phyloP scores from a whole-genome alignment of 345 rosid species.

The Zanthoxylum bungeanum region DNA sequence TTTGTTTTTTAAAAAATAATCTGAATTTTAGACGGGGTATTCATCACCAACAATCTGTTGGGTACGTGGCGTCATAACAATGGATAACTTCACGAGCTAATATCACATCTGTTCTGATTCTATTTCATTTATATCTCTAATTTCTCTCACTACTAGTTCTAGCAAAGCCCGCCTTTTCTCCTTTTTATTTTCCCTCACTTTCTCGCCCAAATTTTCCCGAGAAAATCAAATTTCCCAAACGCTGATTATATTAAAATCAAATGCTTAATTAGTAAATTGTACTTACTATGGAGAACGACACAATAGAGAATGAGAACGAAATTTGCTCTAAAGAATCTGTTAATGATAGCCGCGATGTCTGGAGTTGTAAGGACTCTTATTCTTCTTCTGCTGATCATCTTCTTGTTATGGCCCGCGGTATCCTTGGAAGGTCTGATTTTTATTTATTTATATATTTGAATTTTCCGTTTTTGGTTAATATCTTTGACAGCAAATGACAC shows the following conservation, averaged over 20 bases:
- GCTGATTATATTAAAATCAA: neutral
- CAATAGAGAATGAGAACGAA: slow-evolving; percentile 30
- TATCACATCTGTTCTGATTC: neutral
- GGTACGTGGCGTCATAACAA: neutral
- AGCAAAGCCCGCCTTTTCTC: slow-evolving; percentile 1
- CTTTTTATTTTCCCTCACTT: neutral
- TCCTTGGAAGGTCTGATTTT: slow-evolving; percentile 68
- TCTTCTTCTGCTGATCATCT: slow-evolving; percentile 85
- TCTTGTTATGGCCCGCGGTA: slow-evolving; percentile 91
- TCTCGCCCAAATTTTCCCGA: slow-evolving; percentile 12
- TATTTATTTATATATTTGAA: neutral
- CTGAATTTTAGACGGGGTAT: too few species aligned
- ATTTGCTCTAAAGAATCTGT: slow-evolving; percentile 63
- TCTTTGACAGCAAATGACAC: neutral
- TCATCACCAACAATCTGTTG: too few species aligned
- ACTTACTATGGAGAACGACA: slow-evolving; percentile 26
- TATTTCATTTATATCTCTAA: neutral
- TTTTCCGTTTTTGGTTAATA: neutral
- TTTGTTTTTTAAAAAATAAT: too few species aligned
- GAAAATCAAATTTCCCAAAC: neutral
- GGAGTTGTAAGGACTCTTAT: slow-evolving; percentile 60
- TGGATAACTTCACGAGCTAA: neutral
- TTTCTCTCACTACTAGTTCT: neutral
- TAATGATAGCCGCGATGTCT: slow-evolving; percentile 67
- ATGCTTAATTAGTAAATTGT: neutral